Base-by-base conservation (phyloP, 2,329 filamentous ascomycete species). In the Aspergillus sergii region DNA sequence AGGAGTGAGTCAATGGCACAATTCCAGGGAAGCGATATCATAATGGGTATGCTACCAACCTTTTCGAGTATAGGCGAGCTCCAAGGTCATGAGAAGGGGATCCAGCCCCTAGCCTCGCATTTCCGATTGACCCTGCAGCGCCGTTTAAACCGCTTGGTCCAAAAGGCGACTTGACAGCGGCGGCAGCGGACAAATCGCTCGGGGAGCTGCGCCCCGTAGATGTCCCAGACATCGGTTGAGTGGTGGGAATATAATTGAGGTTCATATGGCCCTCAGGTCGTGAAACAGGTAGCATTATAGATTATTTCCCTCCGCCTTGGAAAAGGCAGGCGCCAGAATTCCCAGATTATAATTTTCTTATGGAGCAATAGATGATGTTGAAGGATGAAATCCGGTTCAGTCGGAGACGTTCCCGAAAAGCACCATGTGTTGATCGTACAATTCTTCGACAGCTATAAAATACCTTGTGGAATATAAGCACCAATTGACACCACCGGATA, bases 41-140 rank as follows among this genome's bases (percentile, higher is more conserved):
- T 63, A 46, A 48, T 21, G 68, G 82, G 8, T 51, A 21, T 51
- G 19, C 48, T 51, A 51, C 89, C 75, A 87, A 97, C 93, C 95
- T 89, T 84, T 98, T 98, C 66, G 93, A 93, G 80, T 91, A 97
- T 64, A 98, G 84, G 72, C 94, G 79, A 68, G 87, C 89, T 63
- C 90, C 88, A 75, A 93, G 88, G 70, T 98, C 95, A 83, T 97
- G 94, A 80, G 94, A 97, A 73, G 95, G 95, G 85, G 95, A 99
- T 78, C 94, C 94, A 83, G 93, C 89, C 84, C 94, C 93, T 75
- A 94, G 91, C 82, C 94, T 84, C 69, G 84, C 82, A 73, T 81
- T 82, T 66, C 83, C 83, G 61, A 86, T 81, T 61, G 85, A 82
- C 61, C 78, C 79, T 63, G 80, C 79, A 65, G 81, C 73, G 60